Percentiles rank a stretch among this genome's conserved stretches.
Evolutionary conservation across 768 basidiomycete species (phyloP).

Genomic region (Neoboletus subvelutipes): DNA sequence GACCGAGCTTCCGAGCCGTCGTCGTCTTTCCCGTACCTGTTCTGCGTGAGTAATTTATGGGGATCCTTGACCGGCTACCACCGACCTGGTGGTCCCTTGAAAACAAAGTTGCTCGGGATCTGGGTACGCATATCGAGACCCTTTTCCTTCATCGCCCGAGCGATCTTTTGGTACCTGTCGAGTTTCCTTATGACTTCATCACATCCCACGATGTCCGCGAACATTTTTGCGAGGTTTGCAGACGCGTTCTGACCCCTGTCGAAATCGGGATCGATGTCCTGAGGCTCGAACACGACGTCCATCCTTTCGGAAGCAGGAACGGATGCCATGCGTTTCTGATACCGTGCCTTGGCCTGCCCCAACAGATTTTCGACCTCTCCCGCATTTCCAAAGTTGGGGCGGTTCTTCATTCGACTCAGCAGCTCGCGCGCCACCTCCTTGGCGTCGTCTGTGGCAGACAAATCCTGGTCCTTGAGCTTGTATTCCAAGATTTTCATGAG

Average conservation of each 20-base stretch:
- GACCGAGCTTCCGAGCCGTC: constrained; percentile 60
- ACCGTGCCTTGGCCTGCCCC: constrained; percentile 49
- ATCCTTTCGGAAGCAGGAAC: constrained; percentile 25
- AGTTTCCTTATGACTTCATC: constrained; percentile 53
- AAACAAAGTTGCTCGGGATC: constrained; percentile 64
- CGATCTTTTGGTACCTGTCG: constrained; percentile 51
- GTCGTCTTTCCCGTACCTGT: constrained; percentile 67
- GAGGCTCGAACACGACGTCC: constrained; percentile 39
- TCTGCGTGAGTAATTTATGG: background rate
- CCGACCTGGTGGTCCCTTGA: constrained; percentile 71
- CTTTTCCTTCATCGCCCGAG: constrained; percentile 40
- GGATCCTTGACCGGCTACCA: background rate
- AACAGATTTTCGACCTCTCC: constrained; percentile 67
- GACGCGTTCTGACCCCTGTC: constrained; percentile 49
- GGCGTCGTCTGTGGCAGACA: constrained; percentile 55
- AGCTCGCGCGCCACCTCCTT: constrained; percentile 57
- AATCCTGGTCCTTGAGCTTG: constrained; percentile 59
- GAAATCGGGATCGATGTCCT: constrained; percentile 66
- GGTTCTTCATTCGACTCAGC: constrained; percentile 35
- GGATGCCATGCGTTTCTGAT: constrained; percentile 40
- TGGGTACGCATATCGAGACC: constrained; percentile 46
- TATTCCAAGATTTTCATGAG: constrained; percentile 50
- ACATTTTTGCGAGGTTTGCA: constrained; percentile 54
- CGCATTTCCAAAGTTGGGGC: constrained; percentile 66
- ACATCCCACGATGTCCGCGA: constrained; percentile 63